These are phyloP conservation scores for Byssothecium circinans DNA, from an alignment of 2,329 filamentous ascomycete genomes.

Conservation along the genomic window DNA sequence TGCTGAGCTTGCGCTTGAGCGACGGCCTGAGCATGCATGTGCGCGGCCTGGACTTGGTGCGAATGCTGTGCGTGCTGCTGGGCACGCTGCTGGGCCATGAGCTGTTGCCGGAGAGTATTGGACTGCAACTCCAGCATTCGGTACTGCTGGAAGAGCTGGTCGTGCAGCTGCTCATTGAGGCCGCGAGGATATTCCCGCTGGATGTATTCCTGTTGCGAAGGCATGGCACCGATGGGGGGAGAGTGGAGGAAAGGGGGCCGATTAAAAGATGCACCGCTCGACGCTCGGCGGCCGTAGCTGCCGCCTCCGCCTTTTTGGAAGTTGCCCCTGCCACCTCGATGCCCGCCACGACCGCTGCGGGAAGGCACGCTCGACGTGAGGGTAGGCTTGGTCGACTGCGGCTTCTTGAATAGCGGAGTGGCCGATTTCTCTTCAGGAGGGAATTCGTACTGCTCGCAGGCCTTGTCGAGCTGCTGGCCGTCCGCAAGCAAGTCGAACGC, in stretches of 20 bases:
- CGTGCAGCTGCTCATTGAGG: conserved; percentile 49
- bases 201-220: conserved; percentile 49
- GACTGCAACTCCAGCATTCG: conserved; percentile 50
- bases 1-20: conserved; percentile 37
- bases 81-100: conserved; percentile 40
- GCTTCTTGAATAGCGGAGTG: conserved; percentile 54
- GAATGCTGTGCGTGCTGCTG: conserved; percentile 46
- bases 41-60: conserved; percentile 37
- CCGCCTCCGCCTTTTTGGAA: conserved; percentile 54
- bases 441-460: conserved; percentile 85
- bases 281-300: conserved; percentile 54
- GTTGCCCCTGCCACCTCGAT: conserved; percentile 51
- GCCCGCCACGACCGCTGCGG: conserved; percentile 51
- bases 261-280: conserved; percentile 56
- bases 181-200: conserved; percentile 44
- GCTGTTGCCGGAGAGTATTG: conserved; percentile 39
- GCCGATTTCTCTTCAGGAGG: conserved; percentile 73
- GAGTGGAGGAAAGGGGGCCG: conserved; percentile 46
- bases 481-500: conserved; percentile 82
- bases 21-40: conserved; percentile 42
- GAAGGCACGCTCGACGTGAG: conserved; percentile 53
- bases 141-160: conserved; percentile 54
- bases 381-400: conserved; percentile 56
- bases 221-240: conserved; percentile 43
- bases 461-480: conserved; percentile 73